Evolutionary conservation across 331 rosid genomes (phyloP), one percentile per base, ranked within the genome.

Genomic region (Erythrophleum ivorense): DNA sequence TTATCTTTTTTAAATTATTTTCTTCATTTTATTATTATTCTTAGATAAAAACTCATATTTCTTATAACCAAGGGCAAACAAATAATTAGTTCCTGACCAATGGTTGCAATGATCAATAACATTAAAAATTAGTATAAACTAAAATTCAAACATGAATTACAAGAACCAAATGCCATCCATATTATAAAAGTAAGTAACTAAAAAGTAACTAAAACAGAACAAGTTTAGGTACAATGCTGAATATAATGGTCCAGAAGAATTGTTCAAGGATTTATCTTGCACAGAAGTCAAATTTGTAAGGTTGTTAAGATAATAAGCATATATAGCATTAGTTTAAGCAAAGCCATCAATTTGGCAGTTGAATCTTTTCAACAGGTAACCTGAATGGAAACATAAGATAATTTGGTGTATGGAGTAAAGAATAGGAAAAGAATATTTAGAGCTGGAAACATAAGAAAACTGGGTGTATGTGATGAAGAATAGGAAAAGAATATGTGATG

Each of bases 81-180:
- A 41, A 66, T 0, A 24, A 24, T 46, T 48, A 33, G 49, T 19
- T 52, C n/a, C 18, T 38, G 72, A 65, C 21, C 33, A 38, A 15
- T 53, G 46, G 21, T 41, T 60, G 78, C 14, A 31, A 38, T 5
- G 54, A 21, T 24, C n/a, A 21, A 62, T 41, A 59, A 16, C 53
- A 49, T 49, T 72, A 14, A 53, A 65, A 65, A 73, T 18, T 29
- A 50, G 5, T 18, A 7, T 62, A 29, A 50, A 71, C 66, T 15
- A 50, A 21, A 72, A 73, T 3, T 60, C 18, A 13, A 59, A 59
- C 10, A 55, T 8, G 19, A 16, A 34, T 19, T 36, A 10, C 16
- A 49, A 75, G 60, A 43, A 45, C 69, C 19, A 81, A 40, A 41
- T 15, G 19, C 60, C 76, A 75, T 21, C 43, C 80, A 48, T 33